These are phyloP conservation scores for Fusarium napiforme DNA, from an alignment of 2,329 filamentous ascomycete species.

Conservation along the genomic window DNA sequence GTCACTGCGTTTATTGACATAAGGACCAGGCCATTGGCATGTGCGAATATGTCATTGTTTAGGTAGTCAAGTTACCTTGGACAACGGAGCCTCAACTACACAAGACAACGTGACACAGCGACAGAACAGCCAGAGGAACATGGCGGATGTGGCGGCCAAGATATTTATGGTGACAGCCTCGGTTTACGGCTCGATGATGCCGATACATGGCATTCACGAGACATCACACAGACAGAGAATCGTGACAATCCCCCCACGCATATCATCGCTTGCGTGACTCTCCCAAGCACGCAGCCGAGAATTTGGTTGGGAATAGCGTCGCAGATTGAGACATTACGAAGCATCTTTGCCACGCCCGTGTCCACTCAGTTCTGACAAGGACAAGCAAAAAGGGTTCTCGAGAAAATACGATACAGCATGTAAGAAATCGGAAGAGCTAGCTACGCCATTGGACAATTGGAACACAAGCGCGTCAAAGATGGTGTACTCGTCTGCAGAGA, in stretches of 20 bases:
- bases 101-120: neutral
- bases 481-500: conserved; percentile 23
- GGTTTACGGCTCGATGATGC: conserved; percentile 25
- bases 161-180: conserved; percentile 19
- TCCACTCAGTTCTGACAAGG: neutral
- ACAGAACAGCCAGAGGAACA: neutral
- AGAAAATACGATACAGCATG: conserved; percentile 23
- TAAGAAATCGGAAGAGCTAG: neutral
- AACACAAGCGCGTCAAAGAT: conserved; percentile 3
- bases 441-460: conserved; percentile 32
- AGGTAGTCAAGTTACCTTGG: neutral
- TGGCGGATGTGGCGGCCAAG: conserved; percentile 9
- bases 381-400: conserved; percentile 9
- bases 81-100: conserved; percentile 31
- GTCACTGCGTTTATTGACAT: neutral
- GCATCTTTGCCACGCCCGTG: conserved; percentile 26
- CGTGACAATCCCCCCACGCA: conserved; percentile 23
- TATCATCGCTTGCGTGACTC: conserved; percentile 26
- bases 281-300: conserved; percentile 19
- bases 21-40: conserved; percentile 18
- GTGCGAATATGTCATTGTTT: conserved; percentile 16
- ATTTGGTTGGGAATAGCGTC: conserved; percentile 30
- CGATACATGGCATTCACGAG: neutral
- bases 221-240: neutral
- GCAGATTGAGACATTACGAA: conserved; percentile 36